Evolutionary conservation across 352 stramenopile genomes (phyloP).

Genomic region (Phytophthora syringae): DNA sequence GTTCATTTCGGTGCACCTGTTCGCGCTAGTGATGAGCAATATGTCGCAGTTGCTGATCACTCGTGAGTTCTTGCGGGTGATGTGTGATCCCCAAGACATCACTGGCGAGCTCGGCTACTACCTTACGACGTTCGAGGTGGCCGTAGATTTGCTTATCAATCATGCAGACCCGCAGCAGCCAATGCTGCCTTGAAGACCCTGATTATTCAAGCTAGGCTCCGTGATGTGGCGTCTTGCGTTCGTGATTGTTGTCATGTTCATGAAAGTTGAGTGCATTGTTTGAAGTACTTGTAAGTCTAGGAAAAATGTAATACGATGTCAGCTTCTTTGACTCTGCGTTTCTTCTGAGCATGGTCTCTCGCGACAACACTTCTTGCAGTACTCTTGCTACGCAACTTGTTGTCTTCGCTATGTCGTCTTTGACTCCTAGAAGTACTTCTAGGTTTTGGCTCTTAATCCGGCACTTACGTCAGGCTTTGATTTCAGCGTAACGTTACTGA

Average conservation of each 20-base stretch:
- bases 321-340: background rate
- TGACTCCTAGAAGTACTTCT: too few species aligned
- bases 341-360: too few species aligned
- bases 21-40: slow-evolving; percentile 63
- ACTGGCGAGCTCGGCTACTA: slow-evolving; percentile 78
- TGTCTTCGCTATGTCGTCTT: too few species aligned
- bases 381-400: too few species aligned
- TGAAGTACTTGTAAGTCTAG: slow-evolving; percentile 7
- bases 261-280: slow-evolving; percentile 1
- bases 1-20: slow-evolving; percentile 70
- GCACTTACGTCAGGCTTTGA: too few species aligned
- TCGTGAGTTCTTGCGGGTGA: slow-evolving; percentile 57
- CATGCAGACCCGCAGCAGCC: slow-evolving; percentile 48
- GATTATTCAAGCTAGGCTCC: background rate
- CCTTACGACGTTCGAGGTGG: slow-evolving; percentile 72
- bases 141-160: slow-evolving; percentile 61
- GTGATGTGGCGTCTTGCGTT: background rate
- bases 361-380: too few species aligned
- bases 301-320: slow-evolving; percentile 4
- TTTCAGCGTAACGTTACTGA: too few species aligned
- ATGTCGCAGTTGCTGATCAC: slow-evolving; percentile 53
- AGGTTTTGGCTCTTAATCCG: too few species aligned
- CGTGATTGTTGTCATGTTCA: background rate
- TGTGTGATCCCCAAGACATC: slow-evolving; percentile 65
- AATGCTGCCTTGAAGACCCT: slow-evolving; percentile 36